Base-by-base conservation (phyloP, 768 basidiomycete genomes). In the Leccinum variicolor region DNA sequence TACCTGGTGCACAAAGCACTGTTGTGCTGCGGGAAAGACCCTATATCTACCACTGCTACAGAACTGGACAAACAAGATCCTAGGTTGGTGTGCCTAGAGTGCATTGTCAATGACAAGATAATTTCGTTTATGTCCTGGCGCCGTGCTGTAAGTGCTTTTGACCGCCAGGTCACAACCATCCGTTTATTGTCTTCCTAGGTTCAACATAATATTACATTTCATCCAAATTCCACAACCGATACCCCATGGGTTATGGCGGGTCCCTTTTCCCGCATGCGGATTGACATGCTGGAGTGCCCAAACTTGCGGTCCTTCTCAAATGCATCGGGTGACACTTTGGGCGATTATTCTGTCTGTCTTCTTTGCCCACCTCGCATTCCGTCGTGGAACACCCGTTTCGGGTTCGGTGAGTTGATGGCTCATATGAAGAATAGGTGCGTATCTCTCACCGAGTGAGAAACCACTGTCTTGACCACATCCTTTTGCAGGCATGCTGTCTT, bases 321-420 rank as follows among this genome's bases (percentile, higher is more conserved):
- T 21, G 5, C 21, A 13, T 31, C 52, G 9, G 60, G 56, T 19
- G 33, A 48, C 26, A 43, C 47, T 14, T 49, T 62, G 1, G 26
- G 58, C 14, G 69, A 61, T 45, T 60, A 68, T 34, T 68, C 66
- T 33, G 28, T 60, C 48, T 69, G 69, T 43, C 65, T 67, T 50
- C 59, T 51, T 26, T 70, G 69, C 41, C 69, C 69, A 52, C 63
- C 65, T 49, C 61, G 65, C 15, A 62, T 70, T 47, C 67, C 67
- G 31, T 71, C 67, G 31, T 69, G 69, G 69, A 57, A 52, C 29
- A 62, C 69, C 25, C 60, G 56, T 8, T 61, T 64, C 29, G 64
- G 69, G 13, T 48, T 47, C 2, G 41, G 21, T n/a, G 57, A 59
- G 48, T 25, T 69, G 45, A 23, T 62, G 17, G 28, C 15, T 54